Evolutionary conservation across 306 rosid genomes (phyloP).

Genomic region (Lithocarpus polystachyus): DNA sequence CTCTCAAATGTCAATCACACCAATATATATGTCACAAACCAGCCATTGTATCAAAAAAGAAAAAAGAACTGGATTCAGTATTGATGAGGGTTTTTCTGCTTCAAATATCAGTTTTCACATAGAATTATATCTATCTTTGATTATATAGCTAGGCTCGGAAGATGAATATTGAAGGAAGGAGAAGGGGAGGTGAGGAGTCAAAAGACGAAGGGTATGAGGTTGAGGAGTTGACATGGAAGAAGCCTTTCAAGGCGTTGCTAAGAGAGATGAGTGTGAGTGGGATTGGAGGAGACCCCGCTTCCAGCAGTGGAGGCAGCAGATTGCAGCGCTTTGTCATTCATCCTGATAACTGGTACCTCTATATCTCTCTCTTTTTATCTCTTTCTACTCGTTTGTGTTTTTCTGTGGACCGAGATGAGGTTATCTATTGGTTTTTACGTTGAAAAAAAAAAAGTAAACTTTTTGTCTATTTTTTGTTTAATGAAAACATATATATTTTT

Average conservation of each 20-base stretch:
- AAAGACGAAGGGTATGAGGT: conserved; percentile 24
- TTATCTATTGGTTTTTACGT: neutral
- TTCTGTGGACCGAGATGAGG: neutral
- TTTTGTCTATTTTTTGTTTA: no score
- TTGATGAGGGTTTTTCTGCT: neutral
- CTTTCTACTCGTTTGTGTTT: neutral
- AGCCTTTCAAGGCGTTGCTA: neutral
- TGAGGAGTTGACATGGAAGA: conserved; percentile 1
- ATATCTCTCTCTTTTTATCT: neutral
- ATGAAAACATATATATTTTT: no score
- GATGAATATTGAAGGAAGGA: neutral
- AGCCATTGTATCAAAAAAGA: no score
- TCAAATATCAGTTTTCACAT: neutral
- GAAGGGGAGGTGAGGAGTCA: neutral
- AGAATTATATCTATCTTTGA: neutral
- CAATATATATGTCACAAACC: no score
- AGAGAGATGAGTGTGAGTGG: neutral
- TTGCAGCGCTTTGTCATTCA: conserved; percentile 22
- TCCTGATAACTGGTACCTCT: conserved; percentile 34
- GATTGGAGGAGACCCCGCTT: neutral
- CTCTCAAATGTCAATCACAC: no score
- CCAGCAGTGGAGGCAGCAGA: neutral
- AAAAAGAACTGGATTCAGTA: no score
- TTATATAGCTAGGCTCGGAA: neutral
- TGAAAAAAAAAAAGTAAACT: no score